phyloP scores from a whole-genome alignment of 805 yeast species.

The Ogataea pilisensis region DNA sequence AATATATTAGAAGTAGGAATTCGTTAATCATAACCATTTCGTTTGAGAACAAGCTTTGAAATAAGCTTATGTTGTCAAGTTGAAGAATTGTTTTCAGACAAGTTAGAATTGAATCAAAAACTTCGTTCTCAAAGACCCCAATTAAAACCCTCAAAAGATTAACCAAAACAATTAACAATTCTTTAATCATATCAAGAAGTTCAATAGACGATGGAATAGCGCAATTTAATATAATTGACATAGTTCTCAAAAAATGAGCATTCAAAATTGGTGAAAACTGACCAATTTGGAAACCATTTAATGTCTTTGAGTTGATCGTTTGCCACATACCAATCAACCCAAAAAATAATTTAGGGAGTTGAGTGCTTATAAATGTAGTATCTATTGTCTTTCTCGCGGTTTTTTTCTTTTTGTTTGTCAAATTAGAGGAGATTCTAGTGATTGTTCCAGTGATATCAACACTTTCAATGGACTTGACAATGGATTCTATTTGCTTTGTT shows the following conservation, averaged over 20 bases:
- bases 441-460: conserved; percentile 35
- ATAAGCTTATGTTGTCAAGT: conserved; percentile 1
- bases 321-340: conserved; percentile 51
- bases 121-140: conserved; percentile 6
- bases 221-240: conserved; percentile 52
- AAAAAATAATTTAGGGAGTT: conserved; percentile 42
- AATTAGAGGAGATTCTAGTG: conserved; percentile 37
- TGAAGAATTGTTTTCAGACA: conserved; percentile 7
- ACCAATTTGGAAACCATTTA: conserved; percentile 43
- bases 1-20: conserved; percentile 3
- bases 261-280: conserved; percentile 49
- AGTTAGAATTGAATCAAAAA: conserved; percentile 11
- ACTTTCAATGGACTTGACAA: conserved; percentile 17
- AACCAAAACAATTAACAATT: conserved; percentile 36
- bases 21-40: conserved; percentile 6
- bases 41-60: background rate
- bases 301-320: conserved; percentile 33
- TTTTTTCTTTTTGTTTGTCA: conserved; percentile 16
- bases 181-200: conserved; percentile 54
- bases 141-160: conserved; percentile 9
- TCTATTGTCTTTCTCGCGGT: conserved; percentile 16
- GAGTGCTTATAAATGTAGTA: conserved; percentile 35
- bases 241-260: conserved; percentile 56
- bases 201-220: conserved; percentile 53
- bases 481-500: conserved; percentile 4